phyloP scores from a whole-genome alignment of 768 basidiomycete genomes.

The Kwoniella bestiolae region DNA sequence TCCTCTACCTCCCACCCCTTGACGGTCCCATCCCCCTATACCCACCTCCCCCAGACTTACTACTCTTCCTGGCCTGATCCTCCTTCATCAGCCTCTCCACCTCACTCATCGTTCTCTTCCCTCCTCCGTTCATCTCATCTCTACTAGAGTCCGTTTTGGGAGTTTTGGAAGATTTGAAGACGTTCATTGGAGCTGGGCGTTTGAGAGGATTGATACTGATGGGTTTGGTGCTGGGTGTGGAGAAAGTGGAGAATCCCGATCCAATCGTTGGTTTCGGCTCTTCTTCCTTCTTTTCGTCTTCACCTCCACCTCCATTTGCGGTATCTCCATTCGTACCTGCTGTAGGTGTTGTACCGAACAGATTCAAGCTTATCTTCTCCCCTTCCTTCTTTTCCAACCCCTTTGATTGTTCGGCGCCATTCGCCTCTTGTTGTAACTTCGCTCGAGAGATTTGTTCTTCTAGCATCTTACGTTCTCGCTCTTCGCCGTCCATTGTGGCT shows the following conservation, averaged over 20 bases:
- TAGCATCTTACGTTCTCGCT: slow-evolving; percentile 85
- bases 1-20: slow-evolving; percentile 22
- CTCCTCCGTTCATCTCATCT: slow-evolving; percentile 13
- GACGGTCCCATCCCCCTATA: slow-evolving; percentile 47
- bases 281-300: neutral
- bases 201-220: slow-evolving; percentile 47
- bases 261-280: slow-evolving; percentile 5
- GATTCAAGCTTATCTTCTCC: slow-evolving; percentile 48
- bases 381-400: slow-evolving; percentile 52
- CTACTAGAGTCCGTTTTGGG: slow-evolving; percentile 30
- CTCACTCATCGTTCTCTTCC: slow-evolving; percentile 73
- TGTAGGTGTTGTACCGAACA: slow-evolving; percentile 16
- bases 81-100: slow-evolving; percentile 85
- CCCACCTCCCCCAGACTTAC: slow-evolving; percentile 21
- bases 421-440: slow-evolving; percentile 49
- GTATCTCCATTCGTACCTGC: neutral
- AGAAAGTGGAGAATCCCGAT: slow-evolving; percentile 26
- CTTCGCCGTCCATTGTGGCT: slow-evolving; percentile 87
- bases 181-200: slow-evolving; percentile 61
- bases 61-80: slow-evolving; percentile 81
- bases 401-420: slow-evolving; percentile 8
- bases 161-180: slow-evolving; percentile 60
- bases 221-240: slow-evolving; percentile 8
- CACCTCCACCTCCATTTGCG: neutral
- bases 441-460: slow-evolving; percentile 94